Evolutionary conservation across 1,284 basidiomycete genomes (phyloP).

Genomic region (Tilletia setariae): DNA sequence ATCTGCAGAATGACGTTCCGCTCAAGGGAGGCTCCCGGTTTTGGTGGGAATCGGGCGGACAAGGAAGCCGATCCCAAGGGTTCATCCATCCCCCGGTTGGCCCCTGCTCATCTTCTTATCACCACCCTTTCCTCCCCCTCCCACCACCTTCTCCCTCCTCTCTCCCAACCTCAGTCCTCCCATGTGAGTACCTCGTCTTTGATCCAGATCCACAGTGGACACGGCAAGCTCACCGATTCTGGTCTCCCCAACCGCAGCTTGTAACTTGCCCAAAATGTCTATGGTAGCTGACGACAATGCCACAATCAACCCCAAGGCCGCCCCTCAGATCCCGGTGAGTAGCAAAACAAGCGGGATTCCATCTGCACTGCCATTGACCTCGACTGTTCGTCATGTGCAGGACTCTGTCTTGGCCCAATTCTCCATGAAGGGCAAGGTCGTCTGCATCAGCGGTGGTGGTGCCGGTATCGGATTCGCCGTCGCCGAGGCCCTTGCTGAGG

Average conservation of each 20-base stretch:
- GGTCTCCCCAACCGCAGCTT: neutral
- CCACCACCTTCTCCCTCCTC: constrained; percentile 7
- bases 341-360: too few relatives aligned
- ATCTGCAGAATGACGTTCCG: constrained; percentile 2
- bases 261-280: constrained; percentile 15
- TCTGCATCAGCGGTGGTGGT: constrained; percentile 48
- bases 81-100: too few relatives aligned
- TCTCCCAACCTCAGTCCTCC: neutral
- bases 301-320: constrained; percentile 15
- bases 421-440: constrained; percentile 50
- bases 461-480: constrained; percentile 52
- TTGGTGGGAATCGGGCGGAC: too few relatives aligned
- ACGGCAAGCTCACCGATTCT: neutral
- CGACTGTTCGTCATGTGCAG: neutral
- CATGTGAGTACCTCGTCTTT: neutral
- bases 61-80: too few relatives aligned
- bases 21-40: neutral
- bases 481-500: constrained; percentile 50
- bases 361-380: neutral
- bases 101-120: neutral
- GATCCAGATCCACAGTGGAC: too few relatives aligned
- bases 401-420: constrained; percentile 26
- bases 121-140: neutral
- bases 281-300: constrained; percentile 16
- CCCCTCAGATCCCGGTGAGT: constrained; percentile 13